A percentile compares a stretch with the other conserved stretches of the same genome.
These are phyloP conservation scores for Metrosideros polymorpha DNA, from an alignment of 441 rosid genomes.

Conservation along the genomic window DNA sequence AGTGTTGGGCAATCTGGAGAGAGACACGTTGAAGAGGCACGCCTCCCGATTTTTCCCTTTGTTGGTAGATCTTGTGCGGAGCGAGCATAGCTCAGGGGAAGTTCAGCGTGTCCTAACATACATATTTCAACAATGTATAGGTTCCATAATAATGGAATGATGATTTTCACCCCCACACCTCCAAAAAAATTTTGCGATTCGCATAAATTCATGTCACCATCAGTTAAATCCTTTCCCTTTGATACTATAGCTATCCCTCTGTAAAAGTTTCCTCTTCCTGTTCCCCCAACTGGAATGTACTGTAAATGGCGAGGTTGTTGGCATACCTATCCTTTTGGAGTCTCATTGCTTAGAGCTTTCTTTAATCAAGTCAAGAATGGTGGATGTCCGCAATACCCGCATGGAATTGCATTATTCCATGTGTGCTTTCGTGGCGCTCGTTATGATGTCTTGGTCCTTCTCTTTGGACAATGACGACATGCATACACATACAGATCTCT, in stretches of 20 bases:
- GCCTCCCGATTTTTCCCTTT: constrained; percentile 50
- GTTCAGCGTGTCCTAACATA: constrained; percentile 58
- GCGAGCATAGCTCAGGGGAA: constrained; percentile 85
- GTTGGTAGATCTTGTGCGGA: constrained; percentile 74
- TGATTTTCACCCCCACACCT: neutral
- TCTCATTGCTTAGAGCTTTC: neutral
- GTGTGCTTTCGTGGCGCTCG: neutral
- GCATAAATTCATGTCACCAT: neutral
- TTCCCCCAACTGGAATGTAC: neutral
- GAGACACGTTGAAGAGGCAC: constrained; percentile 47
- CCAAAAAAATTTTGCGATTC: neutral
- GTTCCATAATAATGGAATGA: constrained; percentile 43
- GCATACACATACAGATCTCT: neutral
- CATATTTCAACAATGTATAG: constrained; percentile 69
- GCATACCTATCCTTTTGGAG: neutral
- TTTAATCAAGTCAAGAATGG: neutral
- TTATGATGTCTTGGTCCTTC: neutral
- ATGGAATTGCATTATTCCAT: neutral
- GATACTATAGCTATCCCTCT: neutral
- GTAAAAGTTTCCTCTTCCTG: neutral
- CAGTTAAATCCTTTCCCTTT: constrained; percentile 14
- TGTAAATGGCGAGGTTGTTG: neutral
- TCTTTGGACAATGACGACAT: too few relatives aligned
- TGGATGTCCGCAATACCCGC: neutral
- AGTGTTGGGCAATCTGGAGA: constrained; percentile 39